These are phyloP conservation scores for Wolfiporia cocos DNA, from an alignment of 1,284 basidiomycete species.

Conservation along the genomic window DNA sequence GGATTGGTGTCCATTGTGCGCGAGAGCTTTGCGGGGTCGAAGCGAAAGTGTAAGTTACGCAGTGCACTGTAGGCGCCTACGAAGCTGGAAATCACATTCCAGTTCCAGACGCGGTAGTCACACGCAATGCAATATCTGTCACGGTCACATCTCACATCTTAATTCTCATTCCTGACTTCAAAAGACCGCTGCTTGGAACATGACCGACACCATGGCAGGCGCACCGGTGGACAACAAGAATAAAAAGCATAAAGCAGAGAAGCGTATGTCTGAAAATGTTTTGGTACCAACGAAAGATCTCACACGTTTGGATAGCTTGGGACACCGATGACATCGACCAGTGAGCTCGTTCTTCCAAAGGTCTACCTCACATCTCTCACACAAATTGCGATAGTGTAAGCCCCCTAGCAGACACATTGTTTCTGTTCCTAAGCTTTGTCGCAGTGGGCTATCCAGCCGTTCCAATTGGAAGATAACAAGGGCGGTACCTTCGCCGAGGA, in stretches of 20 bases:
- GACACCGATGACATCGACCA: conserved; percentile 99
- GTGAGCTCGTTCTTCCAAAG: conserved; percentile 43
- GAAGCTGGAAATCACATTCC: too few species aligned
- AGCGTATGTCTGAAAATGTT: conserved; percentile 51
- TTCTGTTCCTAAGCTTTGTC: conserved; percentile 6
- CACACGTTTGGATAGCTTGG: conserved; percentile 65
- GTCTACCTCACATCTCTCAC: conserved; percentile 12
- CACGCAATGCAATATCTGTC: background rate
- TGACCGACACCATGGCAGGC: conserved; percentile 41
- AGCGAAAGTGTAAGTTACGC: too few species aligned
- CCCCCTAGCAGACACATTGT: conserved; percentile 1
- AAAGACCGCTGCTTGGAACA: conserved; percentile 23
- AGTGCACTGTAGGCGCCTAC: too few species aligned
- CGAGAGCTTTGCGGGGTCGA: too few species aligned
- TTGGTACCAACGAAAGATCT: conserved; percentile 1
- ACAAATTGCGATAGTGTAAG: conserved; percentile 16
- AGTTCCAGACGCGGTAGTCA: too few species aligned
- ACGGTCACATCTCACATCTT: background rate
- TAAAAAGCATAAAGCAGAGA: conserved; percentile 86
- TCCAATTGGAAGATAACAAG: conserved; percentile 72
- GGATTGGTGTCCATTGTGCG: conserved; percentile 33
- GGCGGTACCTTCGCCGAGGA: conserved; percentile 88
- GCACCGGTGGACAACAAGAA: conserved; percentile 65
- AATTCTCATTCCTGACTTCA: too few species aligned
- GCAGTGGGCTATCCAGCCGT: conserved; percentile 88